Percentiles rank a stretch among this genome's conserved stretches.
phyloP scores from a whole-genome alignment of 2,329 filamentous ascomycete species.

The Alternaria sp. region DNA sequence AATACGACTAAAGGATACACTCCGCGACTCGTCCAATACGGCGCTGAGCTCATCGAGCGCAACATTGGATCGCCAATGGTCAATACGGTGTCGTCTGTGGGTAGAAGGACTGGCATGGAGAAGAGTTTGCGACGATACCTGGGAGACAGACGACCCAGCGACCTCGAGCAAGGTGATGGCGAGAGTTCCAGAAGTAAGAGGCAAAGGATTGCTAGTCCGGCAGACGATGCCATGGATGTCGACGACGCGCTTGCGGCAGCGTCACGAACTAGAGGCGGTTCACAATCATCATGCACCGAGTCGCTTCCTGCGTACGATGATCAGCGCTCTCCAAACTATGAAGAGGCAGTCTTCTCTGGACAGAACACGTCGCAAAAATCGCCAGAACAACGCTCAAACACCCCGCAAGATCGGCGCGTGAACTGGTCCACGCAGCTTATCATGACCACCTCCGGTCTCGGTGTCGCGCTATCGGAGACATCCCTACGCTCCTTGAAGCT shows the following conservation, averaged over 20 bases:
- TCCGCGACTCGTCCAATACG: constrained; percentile 82
- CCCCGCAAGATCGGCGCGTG: constrained; percentile 49
- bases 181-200: constrained; percentile 50
- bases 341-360: constrained; percentile 59
- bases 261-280: constrained; percentile 60
- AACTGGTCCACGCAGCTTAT: constrained; percentile 85
- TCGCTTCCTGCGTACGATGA: constrained; percentile 86
- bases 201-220: constrained; percentile 53
- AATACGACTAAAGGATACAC: constrained; percentile 89
- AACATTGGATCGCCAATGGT: constrained; percentile 83
- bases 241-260: constrained; percentile 52
- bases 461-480: constrained; percentile 89
- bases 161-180: constrained; percentile 57
- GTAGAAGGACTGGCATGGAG: constrained; percentile 86
- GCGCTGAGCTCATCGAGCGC: constrained; percentile 89
- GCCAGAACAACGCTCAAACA: constrained; percentile 26
- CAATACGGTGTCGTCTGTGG: constrained; percentile 84
- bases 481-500: constrained; percentile 85
- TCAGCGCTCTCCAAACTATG: constrained; percentile 76
- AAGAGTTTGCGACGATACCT: constrained; percentile 86
- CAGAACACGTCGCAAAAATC: constrained; percentile 34
- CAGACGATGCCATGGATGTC: constrained; percentile 56
- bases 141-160: constrained; percentile 59
- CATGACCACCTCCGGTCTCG: constrained; percentile 88
- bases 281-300: constrained; percentile 73